Evolutionary conservation across 2,329 filamentous ascomycete species (phyloP).

Genomic region (Apiospora sp.): DNA sequence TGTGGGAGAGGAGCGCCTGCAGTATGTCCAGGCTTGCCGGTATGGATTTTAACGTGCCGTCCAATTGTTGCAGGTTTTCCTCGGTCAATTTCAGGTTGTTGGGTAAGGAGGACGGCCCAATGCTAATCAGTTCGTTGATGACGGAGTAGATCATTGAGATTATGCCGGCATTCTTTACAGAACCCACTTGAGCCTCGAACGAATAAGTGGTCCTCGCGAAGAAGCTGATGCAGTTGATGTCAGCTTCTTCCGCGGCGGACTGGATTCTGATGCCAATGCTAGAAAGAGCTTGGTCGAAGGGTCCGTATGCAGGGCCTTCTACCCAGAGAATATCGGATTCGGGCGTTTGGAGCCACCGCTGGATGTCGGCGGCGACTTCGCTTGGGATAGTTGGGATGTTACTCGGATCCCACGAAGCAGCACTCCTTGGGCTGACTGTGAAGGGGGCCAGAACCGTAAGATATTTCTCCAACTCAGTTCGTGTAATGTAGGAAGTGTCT

Average conservation of each 20-base stretch:
- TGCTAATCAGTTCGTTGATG: conserved; percentile 21
- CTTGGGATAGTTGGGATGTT: neutral
- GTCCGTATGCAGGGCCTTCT: conserved; percentile 14
- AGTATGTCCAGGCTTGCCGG: conserved; percentile 24
- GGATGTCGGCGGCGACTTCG: conserved; percentile 2
- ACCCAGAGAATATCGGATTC: conserved; percentile 24
- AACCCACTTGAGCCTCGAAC: neutral
- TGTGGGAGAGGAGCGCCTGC: conserved; percentile 15
- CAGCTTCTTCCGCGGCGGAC: neutral
- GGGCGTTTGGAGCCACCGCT: neutral
- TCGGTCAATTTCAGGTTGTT: neutral
- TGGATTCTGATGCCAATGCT: conserved; percentile 14
- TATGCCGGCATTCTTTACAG: conserved; percentile 5
- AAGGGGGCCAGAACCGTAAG: neutral
- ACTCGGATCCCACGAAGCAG: too few relatives aligned
- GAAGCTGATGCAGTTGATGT: conserved; percentile 21
- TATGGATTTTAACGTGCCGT: conserved; percentile 21
- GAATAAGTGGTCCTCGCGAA: conserved; percentile 13
- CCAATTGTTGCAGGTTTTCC: conserved; percentile 4
- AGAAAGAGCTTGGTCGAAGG: neutral
- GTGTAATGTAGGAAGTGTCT: neutral
- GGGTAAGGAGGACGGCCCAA: neutral
- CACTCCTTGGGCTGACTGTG: neutral
- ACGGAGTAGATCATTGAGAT: conserved; percentile 24
- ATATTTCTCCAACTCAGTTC: neutral